Conservation (phyloP, 176 grass and related monocot species). For the Oropetium thomaeum region DNA sequence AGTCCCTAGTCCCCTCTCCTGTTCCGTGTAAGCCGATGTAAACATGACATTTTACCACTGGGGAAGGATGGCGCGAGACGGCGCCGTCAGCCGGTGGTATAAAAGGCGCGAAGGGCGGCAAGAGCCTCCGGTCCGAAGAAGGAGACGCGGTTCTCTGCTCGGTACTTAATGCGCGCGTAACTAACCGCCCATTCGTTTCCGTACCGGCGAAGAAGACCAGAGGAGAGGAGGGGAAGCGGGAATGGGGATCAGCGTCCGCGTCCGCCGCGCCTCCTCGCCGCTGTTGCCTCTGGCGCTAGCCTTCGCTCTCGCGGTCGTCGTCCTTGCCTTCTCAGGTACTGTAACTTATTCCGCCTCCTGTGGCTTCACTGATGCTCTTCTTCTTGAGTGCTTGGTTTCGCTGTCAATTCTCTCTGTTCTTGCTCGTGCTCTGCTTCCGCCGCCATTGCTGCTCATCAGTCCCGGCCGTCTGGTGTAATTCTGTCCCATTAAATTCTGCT, state of each 20-base stretch:
- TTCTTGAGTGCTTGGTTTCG: neutral
- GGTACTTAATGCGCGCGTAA: slow-evolving; percentile 1
- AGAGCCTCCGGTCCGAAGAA: neutral
- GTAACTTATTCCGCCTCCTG: neutral
- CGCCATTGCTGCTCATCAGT: slow-evolving; percentile 10
- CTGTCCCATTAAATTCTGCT: neutral
- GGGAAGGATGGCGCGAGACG: neutral
- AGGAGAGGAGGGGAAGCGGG: neutral
- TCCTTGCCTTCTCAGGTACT: no score
- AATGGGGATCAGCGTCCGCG: slow-evolving; percentile 26
- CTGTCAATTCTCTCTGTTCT: neutral
- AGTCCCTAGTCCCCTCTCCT: no score
- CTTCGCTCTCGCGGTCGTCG: slow-evolving; percentile 22
- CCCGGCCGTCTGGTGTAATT: neutral
- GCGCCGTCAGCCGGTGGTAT: neutral
- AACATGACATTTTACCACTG: neutral
- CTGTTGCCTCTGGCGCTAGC: slow-evolving; percentile 20
- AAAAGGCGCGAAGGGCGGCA: neutral
- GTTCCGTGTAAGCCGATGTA: neutral
- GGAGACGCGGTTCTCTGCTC: neutral
- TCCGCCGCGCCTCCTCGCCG: slow-evolving; percentile 21
- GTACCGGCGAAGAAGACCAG: neutral
- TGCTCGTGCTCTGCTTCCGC: neutral
- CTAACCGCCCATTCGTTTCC: neutral
- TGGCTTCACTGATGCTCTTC: neutral